Conservation (phyloP, 805 yeast genomes). For the Wickerhamiella shivajii region DNA sequence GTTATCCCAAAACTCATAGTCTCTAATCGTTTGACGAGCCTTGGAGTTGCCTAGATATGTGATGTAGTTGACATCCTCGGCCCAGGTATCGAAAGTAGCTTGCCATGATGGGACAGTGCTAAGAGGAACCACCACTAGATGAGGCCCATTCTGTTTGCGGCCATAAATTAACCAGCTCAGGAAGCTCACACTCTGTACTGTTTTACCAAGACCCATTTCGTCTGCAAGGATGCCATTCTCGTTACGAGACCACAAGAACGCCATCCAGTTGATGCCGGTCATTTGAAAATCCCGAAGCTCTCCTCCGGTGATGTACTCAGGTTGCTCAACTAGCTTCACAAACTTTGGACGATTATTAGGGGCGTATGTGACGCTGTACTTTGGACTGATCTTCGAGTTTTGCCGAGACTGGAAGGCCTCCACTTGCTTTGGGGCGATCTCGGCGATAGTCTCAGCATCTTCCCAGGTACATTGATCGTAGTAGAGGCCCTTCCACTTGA, state of each 20-base stretch:
- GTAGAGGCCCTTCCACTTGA: slow-evolving; percentile 86
- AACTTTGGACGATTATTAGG: slow-evolving; percentile 61
- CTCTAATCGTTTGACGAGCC: slow-evolving; percentile 69
- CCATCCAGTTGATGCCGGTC: slow-evolving; percentile 99
- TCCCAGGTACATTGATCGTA: slow-evolving; percentile 98
- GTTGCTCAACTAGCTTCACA: slow-evolving; percentile 76
- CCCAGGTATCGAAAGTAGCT: slow-evolving; percentile 94
- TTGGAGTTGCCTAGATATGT: slow-evolving; percentile 86
- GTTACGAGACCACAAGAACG: slow-evolving; percentile 92
- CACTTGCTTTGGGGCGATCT: slow-evolving; percentile 70
- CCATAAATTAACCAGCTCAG: slow-evolving; percentile 91
- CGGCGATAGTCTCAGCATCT: slow-evolving; percentile 73
- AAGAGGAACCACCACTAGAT: slow-evolving; percentile 86
- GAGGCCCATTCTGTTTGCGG: slow-evolving; percentile 95
- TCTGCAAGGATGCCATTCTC: slow-evolving; percentile 97
- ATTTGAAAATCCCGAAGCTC: slow-evolving; percentile 92
- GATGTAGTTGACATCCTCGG: slow-evolving; percentile 88
- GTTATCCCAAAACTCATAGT: slow-evolving; percentile 61
- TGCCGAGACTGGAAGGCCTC: slow-evolving; percentile 66
- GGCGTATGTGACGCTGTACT: slow-evolving; percentile 63
- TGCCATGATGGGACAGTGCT: slow-evolving; percentile 99
- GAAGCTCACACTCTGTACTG: slow-evolving; percentile 92
- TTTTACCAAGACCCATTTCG: slow-evolving; percentile 97
- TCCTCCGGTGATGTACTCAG: slow-evolving; percentile 78
- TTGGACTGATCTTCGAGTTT: slow-evolving; percentile 74